Evolutionary conservation across 2,329 filamentous ascomycete genomes (phyloP).

Genomic region (Xenoacremonium recifei): DNA sequence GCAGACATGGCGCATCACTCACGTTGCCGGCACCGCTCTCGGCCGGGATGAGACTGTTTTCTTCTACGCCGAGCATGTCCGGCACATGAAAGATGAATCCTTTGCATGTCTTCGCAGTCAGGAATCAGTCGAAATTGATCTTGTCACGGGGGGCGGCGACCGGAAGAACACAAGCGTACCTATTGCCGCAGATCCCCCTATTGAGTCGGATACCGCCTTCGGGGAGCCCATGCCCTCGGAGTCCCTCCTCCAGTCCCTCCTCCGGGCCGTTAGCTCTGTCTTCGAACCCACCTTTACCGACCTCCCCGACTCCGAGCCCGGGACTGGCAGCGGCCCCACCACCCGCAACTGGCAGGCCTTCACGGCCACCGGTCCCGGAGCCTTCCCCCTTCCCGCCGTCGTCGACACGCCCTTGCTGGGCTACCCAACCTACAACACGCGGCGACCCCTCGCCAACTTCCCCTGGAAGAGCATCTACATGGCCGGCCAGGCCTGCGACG

Average conservation of each 20-base stretch:
- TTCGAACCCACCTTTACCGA: constrained; percentile 34
- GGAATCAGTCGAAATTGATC: constrained; percentile 69
- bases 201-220: constrained; percentile 7
- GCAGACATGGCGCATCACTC: constrained; percentile 68
- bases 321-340: constrained; percentile 32
- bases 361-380: constrained; percentile 54
- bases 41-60: constrained; percentile 87
- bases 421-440: constrained; percentile 40
- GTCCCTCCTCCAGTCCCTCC: constrained; percentile 46
- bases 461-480: constrained; percentile 72
- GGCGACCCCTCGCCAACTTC: constrained; percentile 44
- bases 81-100: constrained; percentile 76
- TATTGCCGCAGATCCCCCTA: constrained; percentile 14
- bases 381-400: constrained; percentile 68
- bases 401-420: constrained; percentile 50
- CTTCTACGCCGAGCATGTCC: constrained; percentile 72
- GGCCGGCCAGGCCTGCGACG: constrained; percentile 65
- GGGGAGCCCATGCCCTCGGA: constrained; percentile 25
- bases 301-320: constrained; percentile 27
- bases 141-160: constrained; percentile 42
- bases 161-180: constrained; percentile 22
- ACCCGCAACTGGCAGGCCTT: constrained; percentile 52
- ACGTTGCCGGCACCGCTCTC: constrained; percentile 76
- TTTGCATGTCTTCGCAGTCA: constrained; percentile 77
- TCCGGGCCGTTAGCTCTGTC: constrained; percentile 46